Conservation (phyloP, 2,329 filamentous ascomycete genomes). For the Fusarium annulatum region DNA sequence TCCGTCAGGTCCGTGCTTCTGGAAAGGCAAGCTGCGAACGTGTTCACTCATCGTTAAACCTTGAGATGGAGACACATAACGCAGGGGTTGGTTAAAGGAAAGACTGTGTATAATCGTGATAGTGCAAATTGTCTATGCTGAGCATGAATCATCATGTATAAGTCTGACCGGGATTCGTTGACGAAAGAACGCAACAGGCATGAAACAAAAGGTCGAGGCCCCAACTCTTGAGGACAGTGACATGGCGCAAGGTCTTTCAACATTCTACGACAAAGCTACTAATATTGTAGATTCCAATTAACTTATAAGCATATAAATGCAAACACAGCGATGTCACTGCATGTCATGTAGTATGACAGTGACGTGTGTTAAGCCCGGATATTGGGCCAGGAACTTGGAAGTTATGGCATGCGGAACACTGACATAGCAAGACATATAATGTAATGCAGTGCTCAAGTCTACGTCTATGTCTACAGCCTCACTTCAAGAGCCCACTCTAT, state of each 20-base stretch:
- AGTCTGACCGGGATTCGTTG: not conserved
- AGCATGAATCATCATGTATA: constrained; percentile 14
- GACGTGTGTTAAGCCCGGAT: constrained; percentile 14
- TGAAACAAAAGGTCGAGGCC: not conserved
- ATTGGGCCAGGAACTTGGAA: constrained; percentile 25
- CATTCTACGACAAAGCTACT: not conserved
- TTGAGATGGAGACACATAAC: constrained; percentile 21
- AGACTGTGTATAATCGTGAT: not conserved
- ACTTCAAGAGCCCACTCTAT: constrained; percentile 28
- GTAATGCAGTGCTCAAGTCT: constrained; percentile 23
- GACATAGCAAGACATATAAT: constrained; percentile 37
- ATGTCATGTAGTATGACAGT: constrained; percentile 11
- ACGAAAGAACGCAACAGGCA: not conserved
- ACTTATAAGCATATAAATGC: not conserved
- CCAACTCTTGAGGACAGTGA: not conserved
- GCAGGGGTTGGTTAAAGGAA: constrained; percentile 9
- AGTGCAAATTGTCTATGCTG: constrained; percentile 6
- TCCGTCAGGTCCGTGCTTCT: constrained; percentile 35
- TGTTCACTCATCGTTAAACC: constrained; percentile 39
- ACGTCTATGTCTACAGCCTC: constrained; percentile 34
- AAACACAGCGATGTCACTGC: constrained; percentile 3
- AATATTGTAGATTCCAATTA: not conserved
- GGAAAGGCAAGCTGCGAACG: constrained; percentile 26
- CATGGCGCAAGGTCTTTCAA: not conserved
- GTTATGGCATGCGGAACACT: constrained; percentile 28